These are phyloP conservation scores for Sordariomycetes sp. DNA, from an alignment of 2,329 filamentous ascomycete species.

Conservation along the genomic window DNA sequence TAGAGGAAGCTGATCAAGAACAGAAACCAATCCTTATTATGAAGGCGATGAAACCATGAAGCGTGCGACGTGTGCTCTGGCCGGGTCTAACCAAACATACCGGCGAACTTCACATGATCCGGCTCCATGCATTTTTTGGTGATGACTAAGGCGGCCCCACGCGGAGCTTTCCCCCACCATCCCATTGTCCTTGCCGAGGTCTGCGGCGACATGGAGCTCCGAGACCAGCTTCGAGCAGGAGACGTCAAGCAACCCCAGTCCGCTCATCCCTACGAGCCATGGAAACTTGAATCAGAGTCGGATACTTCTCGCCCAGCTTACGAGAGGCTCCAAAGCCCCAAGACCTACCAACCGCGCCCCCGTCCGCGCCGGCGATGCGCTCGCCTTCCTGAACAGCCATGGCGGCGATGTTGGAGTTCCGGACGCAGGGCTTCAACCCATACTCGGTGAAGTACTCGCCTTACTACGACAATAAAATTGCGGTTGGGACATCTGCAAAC, in stretches of 20 bases:
- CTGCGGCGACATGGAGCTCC: background rate
- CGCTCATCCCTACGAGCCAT: background rate
- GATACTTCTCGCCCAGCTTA: background rate
- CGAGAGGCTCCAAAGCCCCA: background rate
- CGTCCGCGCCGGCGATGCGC: background rate
- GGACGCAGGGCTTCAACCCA: constrained; percentile 87
- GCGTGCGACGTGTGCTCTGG: too few relatives aligned
- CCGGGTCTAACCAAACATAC: too few relatives aligned
- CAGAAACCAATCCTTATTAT: too few relatives aligned
- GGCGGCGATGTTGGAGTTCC: constrained; percentile 80
- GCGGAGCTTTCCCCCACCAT: background rate
- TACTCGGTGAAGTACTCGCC: constrained; percentile 98
- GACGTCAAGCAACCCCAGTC: background rate
- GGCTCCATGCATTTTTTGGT: background rate
- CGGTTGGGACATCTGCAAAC: constrained; percentile 84
- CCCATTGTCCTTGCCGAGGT: background rate
- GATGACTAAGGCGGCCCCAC: background rate
- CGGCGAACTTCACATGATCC: background rate
- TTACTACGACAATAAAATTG: constrained; percentile 91
- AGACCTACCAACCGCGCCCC: background rate
- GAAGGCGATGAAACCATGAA: too few relatives aligned
- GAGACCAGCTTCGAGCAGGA: background rate
- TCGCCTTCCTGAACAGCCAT: constrained; percentile 14
- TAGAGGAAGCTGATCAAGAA: too few relatives aligned
- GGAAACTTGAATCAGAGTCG: background rate